Percentiles rank a stretch among this genome's conserved stretches.
Conservation (phyloP, 345 rosid species). For the rapeseed (Brassica napus) region Da-Ae NC_063436.1:1769001-1769500, state of each 20-base stretch:
- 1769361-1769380: background rate
- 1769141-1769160: background rate
- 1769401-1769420: slow-evolving; percentile 10
- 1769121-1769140: background rate
- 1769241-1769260: too few relatives aligned
- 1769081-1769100: background rate
- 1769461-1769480: slow-evolving; percentile 6
- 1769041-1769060: background rate
- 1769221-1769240: too few relatives aligned
- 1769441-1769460: background rate
- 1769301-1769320: slow-evolving; percentile 3
- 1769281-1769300: slow-evolving; percentile 8
- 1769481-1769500: background rate
- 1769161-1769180: too few relatives aligned
- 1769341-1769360: background rate
- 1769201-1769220: too few relatives aligned
- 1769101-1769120: background rate
- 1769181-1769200: too few relatives aligned
- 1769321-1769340: background rate
- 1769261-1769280: too few relatives aligned
- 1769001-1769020: background rate
- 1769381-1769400: slow-evolving; percentile 8
- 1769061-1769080: background rate
- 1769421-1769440: background rate
- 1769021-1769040: background rate